These are phyloP conservation scores for Barbarea vulgaris DNA, from an alignment of 345 rosid species.

Conservation along the genomic window DNA sequence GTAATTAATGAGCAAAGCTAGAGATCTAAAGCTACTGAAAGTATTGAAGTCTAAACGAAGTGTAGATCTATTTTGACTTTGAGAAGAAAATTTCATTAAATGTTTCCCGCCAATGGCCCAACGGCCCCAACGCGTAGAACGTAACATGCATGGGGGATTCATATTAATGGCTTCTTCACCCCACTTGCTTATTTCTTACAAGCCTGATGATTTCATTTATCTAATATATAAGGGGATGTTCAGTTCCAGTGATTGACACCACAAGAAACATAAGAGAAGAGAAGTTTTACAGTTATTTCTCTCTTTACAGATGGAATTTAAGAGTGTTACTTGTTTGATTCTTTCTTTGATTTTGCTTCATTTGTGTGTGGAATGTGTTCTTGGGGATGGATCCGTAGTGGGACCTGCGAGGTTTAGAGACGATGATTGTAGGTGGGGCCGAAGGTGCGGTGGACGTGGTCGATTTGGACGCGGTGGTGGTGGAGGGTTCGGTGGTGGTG, in stretches of 20 bases:
- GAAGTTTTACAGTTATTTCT: not conserved
- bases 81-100: slow-evolving; percentile 23
- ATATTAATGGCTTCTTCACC: slow-evolving; percentile 42
- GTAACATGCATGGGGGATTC: slow-evolving; percentile 41
- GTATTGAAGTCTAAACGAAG: not conserved
- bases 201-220: not conserved
- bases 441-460: slow-evolving; percentile 43
- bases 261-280: slow-evolving; percentile 19
- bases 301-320: slow-evolving; percentile 19
- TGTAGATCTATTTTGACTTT: slow-evolving; percentile 38
- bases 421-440: slow-evolving; percentile 49
- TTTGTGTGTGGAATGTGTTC: slow-evolving; percentile 33
- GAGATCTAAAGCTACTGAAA: slow-evolving; percentile 10
- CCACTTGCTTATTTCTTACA: slow-evolving; percentile 32
- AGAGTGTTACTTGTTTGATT: slow-evolving; percentile 41
- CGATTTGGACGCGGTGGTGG: slow-evolving; percentile 43
- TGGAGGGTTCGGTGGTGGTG: slow-evolving; percentile 42
- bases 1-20: slow-evolving; percentile 21
- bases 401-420: slow-evolving; percentile 39
- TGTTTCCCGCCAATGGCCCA: slow-evolving; percentile 42
- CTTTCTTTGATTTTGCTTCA: slow-evolving; percentile 40
- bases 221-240: slow-evolving; percentile 37
- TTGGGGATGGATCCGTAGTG: slow-evolving; percentile 41
- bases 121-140: slow-evolving; percentile 45
- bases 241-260: slow-evolving; percentile 15